Evolutionary conservation across 495 filamentous ascomycete genomes (phyloP), one percentile per base, ranked within the genome.

Genomic region (Cudoniella acicularis): DNA sequence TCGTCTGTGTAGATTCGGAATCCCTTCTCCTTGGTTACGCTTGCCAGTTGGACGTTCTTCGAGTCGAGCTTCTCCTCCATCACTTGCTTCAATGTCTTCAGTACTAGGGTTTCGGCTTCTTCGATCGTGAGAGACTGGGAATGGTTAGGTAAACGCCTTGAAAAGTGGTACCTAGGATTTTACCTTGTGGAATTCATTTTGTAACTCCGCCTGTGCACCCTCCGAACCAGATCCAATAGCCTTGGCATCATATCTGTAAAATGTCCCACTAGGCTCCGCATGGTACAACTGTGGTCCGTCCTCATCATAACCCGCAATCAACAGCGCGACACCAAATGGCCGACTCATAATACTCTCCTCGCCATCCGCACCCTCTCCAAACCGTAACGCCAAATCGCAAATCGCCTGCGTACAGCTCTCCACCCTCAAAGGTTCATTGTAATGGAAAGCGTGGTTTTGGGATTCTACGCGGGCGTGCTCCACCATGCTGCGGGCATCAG

Each of bases 41-140:
- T 97, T 46, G 94, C 94, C 64, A 98, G 74, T 81, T 98, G 94
- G 64, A 98, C 95, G 69, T 98, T 98, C 83, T 98, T 98, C 43
- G 89, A 80, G 71, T 98, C 94, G 53, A 98, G 83, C 79, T 98
- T 98, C 85, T 98, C 94, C 77, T 98, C 94, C 94, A 98, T 98
- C 53, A 98, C 94, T 77, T 98, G 94, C 82, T 98, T 98, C 73
- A 98, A 74, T 40, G 94, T 98, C 84, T 97, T 97, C 64, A 98
- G 79, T 27, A 98, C 95, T 64, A 98, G 76, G 1, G 91, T 89
- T 76, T 98, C 94, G 20, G 94, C 94, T 72, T 98, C 94, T 49
- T 81, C 76, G 59, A 98, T 88, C 52, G 93, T 96, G 63, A 98
- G 81, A 47, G 93, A 97, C 80, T 87, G 56, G 17, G 41, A 16